These are phyloP conservation scores for Hydnum rufescens DNA, from an alignment of 768 basidiomycete genomes.

Conservation along the genomic window DNA sequence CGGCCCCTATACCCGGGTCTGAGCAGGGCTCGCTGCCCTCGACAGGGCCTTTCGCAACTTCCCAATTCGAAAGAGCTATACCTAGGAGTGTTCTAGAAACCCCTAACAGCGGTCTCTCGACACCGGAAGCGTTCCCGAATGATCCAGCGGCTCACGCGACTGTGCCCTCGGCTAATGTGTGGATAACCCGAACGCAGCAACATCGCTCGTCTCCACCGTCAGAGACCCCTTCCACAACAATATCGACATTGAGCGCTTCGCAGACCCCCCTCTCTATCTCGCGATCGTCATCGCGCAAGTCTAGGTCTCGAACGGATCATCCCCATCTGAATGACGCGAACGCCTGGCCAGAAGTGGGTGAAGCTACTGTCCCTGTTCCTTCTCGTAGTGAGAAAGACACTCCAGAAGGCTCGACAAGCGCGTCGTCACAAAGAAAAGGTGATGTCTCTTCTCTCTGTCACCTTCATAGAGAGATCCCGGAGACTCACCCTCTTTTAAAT, in stretches of 20 bases:
- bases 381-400: background rate
- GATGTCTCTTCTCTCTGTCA: background rate
- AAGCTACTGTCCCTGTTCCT: background rate
- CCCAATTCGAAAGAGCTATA: too few relatives aligned
- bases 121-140: too few relatives aligned
- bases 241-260: background rate
- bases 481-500: too few relatives aligned
- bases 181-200: background rate
- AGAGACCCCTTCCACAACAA: background rate
- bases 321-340: background rate
- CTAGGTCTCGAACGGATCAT: background rate
- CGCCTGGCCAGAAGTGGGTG: background rate
- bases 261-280: background rate
- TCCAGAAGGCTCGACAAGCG: background rate
- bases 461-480: too few relatives aligned
- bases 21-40: background rate
- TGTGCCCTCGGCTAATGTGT: background rate
- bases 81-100: too few relatives aligned
- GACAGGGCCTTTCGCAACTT: too few relatives aligned
- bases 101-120: too few relatives aligned
- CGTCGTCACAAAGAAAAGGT: background rate
- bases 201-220: background rate
- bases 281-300: background rate
- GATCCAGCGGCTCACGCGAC: too few relatives aligned
- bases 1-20: background rate